These are phyloP conservation scores for Colletotrichum sp. DNA, from an alignment of 2,329 filamentous ascomycete genomes.

Conservation along the genomic window DNA sequence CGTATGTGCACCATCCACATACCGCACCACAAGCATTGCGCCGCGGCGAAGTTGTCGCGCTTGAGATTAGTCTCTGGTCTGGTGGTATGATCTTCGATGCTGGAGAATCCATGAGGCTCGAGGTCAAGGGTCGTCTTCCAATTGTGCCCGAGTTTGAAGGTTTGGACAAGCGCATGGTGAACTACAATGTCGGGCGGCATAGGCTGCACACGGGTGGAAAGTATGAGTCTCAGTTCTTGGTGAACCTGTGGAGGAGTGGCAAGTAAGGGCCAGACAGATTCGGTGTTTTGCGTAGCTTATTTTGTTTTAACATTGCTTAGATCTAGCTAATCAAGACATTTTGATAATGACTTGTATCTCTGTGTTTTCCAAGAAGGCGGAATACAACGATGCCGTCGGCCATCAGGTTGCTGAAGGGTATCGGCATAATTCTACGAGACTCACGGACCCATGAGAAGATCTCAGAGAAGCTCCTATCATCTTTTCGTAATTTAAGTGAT, in stretches of 20 bases:
- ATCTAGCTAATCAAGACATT: too few relatives aligned
- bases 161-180: not conserved
- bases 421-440: fast-evolving
- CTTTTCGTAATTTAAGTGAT: not conserved
- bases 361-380: too few relatives aligned
- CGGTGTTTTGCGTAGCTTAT: too few relatives aligned
- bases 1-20: not conserved
- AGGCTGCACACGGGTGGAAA: not conserved
- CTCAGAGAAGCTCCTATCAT: fast-evolving
- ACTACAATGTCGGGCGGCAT: not conserved
- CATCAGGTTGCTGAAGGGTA: too few relatives aligned
- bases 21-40: not conserved
- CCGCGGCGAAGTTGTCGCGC: not conserved
- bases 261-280: not conserved
- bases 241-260: not conserved
- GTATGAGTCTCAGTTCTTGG: not conserved
- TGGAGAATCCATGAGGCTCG: not conserved
- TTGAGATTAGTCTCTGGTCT: not conserved
- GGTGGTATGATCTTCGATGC: not conserved
- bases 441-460: not conserved
- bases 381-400: fast-evolving
- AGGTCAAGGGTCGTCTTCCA: not conserved
- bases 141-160: not conserved
- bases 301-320: too few relatives aligned
- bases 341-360: too few relatives aligned